Percentiles rank a stretch among this genome's conserved stretches.
These are phyloP conservation scores for Hordeum marinum DNA, from an alignment of 176 grass and related monocot genomes.

Conservation along the genomic window DNA sequence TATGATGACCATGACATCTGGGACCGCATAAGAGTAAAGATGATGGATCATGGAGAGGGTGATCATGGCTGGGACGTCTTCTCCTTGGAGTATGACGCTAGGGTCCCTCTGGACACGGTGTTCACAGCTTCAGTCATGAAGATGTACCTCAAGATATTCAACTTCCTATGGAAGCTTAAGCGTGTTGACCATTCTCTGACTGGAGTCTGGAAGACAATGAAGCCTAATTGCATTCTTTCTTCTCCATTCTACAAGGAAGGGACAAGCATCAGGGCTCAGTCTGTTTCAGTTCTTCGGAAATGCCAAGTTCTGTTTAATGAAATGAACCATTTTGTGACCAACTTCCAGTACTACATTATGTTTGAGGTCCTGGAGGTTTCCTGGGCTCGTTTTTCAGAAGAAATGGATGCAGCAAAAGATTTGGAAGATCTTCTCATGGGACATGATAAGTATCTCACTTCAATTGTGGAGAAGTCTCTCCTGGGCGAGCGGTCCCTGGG, in stretches of 20 bases:
- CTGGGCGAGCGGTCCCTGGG: conserved; percentile 70
- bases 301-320: conserved; percentile 96
- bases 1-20: conserved; percentile 90
- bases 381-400: conserved; percentile 84
- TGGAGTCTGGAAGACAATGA: conserved; percentile 90
- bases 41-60: conserved; percentile 94
- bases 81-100: conserved; percentile 90
- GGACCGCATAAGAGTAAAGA: conserved; percentile 85
- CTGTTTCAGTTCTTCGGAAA: conserved; percentile 80
- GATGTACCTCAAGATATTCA: conserved; percentile 90
- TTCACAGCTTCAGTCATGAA: conserved; percentile 94
- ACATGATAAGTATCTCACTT: conserved; percentile 79
- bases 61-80: conserved; percentile 96
- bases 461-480: conserved; percentile 92
- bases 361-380: conserved; percentile 98
- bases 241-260: conserved; percentile 81
- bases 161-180: conserved; percentile 93
- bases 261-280: conserved; percentile 47
- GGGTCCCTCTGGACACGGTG: conserved; percentile 75
- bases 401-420: conserved; percentile 93
- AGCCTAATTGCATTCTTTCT: conserved; percentile 91
- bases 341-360: conserved; percentile 97
- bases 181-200: conserved; percentile 80
- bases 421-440: conserved; percentile 85
- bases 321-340: conserved; percentile 97